A percentile compares a stretch with the other conserved stretches of the same genome.
phyloP scores from a whole-genome alignment of 2,329 filamentous ascomycete genomes.

The Fusarium torulosum region DNA sequence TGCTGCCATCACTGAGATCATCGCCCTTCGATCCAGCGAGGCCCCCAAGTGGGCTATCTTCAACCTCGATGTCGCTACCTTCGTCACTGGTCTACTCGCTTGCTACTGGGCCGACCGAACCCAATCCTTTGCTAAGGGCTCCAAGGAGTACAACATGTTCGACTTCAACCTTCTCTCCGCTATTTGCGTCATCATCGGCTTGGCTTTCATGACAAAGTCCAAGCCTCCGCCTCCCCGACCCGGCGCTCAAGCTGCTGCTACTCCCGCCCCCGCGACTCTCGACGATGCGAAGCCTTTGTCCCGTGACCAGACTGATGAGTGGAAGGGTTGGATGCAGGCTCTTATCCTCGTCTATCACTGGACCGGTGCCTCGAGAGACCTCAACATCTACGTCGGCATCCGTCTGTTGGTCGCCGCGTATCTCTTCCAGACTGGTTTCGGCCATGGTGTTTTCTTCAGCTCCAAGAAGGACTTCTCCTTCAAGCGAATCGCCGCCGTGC shows the following conservation, averaged over 20 bases:
- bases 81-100: constrained; percentile 42
- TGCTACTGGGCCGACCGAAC: constrained; percentile 51
- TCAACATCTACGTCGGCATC: constrained; percentile 67
- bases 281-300: constrained; percentile 46
- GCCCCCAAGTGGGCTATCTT: constrained; percentile 29
- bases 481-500: constrained; percentile 61
- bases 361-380: constrained; percentile 56
- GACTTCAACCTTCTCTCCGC: constrained; percentile 43
- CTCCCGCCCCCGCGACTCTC: constrained; percentile 22
- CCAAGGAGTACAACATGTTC: constrained; percentile 40
- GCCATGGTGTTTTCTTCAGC: constrained; percentile 70
- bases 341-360: constrained; percentile 68
- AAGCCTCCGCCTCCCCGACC: constrained; percentile 23
- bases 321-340: constrained; percentile 75
- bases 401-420: constrained; percentile 70
- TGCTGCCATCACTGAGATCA: constrained; percentile 31
- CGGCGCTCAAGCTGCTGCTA: background rate
- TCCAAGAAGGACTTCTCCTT: constrained; percentile 68
- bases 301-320: constrained; percentile 71
- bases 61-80: constrained; percentile 43
- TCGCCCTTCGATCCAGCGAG: constrained; percentile 23
- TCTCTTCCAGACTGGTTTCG: constrained; percentile 72
- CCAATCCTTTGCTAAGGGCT: constrained; percentile 48
- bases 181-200: constrained; percentile 30
- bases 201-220: constrained; percentile 41